Percentiles rank a stretch among this genome's conserved stretches.
These are phyloP conservation scores for Kodamaea fungicola DNA, from an alignment of 1,139 yeast species.

Conservation along the genomic window DNA sequence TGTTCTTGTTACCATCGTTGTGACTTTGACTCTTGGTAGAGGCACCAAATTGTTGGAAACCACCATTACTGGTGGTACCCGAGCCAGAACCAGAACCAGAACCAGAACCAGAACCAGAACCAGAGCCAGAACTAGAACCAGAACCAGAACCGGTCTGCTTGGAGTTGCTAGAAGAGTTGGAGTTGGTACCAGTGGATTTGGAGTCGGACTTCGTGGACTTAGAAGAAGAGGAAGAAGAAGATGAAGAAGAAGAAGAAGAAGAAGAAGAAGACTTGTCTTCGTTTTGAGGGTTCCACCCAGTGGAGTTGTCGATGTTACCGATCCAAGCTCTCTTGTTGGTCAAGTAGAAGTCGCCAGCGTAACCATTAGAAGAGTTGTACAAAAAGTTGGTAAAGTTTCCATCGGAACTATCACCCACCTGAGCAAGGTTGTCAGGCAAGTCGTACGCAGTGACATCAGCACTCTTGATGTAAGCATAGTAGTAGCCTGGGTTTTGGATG, in stretches of 20 bases:
- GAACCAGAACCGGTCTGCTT: not conserved
- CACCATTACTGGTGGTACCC: slow-evolving; percentile 12
- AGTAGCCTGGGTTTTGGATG: slow-evolving; percentile 71
- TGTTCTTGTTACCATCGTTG: slow-evolving; percentile 8
- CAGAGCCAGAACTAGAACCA: not conserved
- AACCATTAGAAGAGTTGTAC: slow-evolving; percentile 50
- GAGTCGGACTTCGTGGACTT: slow-evolving; percentile 6
- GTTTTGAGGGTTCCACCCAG: slow-evolving; percentile 61
- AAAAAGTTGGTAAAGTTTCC: slow-evolving; percentile 49
- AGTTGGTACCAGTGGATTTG: slow-evolving; percentile 6
- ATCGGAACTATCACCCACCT: slow-evolving; percentile 12
- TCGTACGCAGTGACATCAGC: slow-evolving; percentile 66
- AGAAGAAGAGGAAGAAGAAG: slow-evolving; percentile 9
- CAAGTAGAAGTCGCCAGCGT: slow-evolving; percentile 46
- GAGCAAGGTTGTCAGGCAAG: slow-evolving; percentile 49
- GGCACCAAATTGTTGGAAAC: slow-evolving; percentile 17
- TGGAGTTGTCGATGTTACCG: slow-evolving; percentile 50
- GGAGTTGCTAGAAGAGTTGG: slow-evolving; percentile 3
- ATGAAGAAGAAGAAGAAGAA: slow-evolving; percentile 7
- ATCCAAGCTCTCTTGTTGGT: slow-evolving; percentile 60
- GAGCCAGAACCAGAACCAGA: not conserved
- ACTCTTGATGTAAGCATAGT: slow-evolving; percentile 61
- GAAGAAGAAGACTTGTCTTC: slow-evolving; percentile 12
- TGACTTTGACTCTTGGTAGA: slow-evolving; percentile 6
- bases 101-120: too few relatives aligned